A percentile compares a stretch with the other conserved stretches of the same genome.
Evolutionary conservation across 2,329 filamentous ascomycete species (phyloP).

Genomic region (Fusarium humuli): DNA sequence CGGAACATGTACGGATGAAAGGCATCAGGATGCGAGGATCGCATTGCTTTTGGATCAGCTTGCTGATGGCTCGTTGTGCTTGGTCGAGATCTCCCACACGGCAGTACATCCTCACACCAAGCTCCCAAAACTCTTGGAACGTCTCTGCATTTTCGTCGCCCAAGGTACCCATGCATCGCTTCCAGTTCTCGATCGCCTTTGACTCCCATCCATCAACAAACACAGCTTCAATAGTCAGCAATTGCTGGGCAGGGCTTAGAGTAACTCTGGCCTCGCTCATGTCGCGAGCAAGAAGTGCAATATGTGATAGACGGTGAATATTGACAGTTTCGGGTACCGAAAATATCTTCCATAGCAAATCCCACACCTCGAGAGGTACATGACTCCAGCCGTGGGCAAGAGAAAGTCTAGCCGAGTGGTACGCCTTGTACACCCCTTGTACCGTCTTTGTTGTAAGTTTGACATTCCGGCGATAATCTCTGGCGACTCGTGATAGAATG

Average conservation of each 20-base stretch:
- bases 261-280: constrained; percentile 69
- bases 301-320: constrained; percentile 68
- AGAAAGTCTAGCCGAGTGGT: constrained; percentile 58
- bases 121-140: constrained; percentile 69
- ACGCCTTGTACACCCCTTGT: constrained; percentile 61
- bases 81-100: constrained; percentile 67
- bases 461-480: constrained; percentile 45
- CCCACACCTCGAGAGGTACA: constrained; percentile 71
- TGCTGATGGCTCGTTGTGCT: constrained; percentile 67
- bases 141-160: constrained; percentile 59
- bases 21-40: constrained; percentile 71
- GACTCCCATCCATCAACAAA: constrained; percentile 71
- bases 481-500: constrained; percentile 45
- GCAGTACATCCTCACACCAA: constrained; percentile 74
- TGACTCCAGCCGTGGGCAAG: constrained; percentile 61
- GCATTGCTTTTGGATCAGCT: constrained; percentile 61
- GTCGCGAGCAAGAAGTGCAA: constrained; percentile 73
- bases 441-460: constrained; percentile 53
- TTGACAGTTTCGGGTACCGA: constrained; percentile 64
- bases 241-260: constrained; percentile 68
- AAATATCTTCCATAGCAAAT: constrained; percentile 73
- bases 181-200: constrained; percentile 73
- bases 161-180: constrained; percentile 65
- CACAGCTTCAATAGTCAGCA: constrained; percentile 76
- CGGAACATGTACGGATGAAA: constrained; percentile 76